These are phyloP conservation scores for Pezicula neosporulosa DNA, from an alignment of 2,329 filamentous ascomycete genomes.

Conservation along the genomic window DNA sequence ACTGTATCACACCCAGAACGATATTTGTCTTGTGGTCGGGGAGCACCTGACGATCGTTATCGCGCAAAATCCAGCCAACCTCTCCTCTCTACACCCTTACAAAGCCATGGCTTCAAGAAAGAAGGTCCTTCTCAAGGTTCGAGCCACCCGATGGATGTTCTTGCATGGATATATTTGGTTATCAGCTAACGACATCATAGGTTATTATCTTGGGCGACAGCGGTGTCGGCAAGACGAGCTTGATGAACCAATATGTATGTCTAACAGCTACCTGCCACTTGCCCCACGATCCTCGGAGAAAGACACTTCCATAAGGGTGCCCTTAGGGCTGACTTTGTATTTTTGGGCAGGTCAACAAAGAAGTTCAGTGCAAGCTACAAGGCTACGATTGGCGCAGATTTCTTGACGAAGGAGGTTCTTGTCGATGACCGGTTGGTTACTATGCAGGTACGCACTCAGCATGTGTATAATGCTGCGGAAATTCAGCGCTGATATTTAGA, in stretches of 20 bases:
- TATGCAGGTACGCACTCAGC: constrained; percentile 72
- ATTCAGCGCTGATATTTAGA: constrained; percentile 76
- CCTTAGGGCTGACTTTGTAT: constrained; percentile 11
- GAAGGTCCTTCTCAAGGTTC: constrained; percentile 67
- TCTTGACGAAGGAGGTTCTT: constrained; percentile 94
- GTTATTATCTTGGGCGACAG: constrained; percentile 99
- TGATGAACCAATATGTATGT: constrained; percentile 99
- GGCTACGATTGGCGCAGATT: constrained; percentile 97
- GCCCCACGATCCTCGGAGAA: neutral
- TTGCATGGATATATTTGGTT: neutral
- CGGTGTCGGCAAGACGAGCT: constrained; percentile 97
- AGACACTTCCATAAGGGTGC: neutral
- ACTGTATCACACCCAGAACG: neutral
- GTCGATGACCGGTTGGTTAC: constrained; percentile 97
- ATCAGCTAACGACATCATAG: constrained; percentile 40
- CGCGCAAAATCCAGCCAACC: constrained; percentile 9
- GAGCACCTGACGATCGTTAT: constrained; percentile 13
- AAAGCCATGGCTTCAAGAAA: constrained; percentile 54
- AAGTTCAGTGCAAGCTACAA: constrained; percentile 99
- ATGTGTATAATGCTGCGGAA: constrained; percentile 9
- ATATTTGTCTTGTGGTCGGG: neutral
- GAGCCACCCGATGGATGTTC: constrained; percentile 2
- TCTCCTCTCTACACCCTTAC: constrained; percentile 6
- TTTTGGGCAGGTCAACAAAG: constrained; percentile 86
- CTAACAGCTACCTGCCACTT: constrained; percentile 1